Evolutionary conservation across 2,329 filamentous ascomycete genomes (phyloP), one percentile per base, ranked within the genome.

Genomic region (Ascochyta pisi): DNA sequence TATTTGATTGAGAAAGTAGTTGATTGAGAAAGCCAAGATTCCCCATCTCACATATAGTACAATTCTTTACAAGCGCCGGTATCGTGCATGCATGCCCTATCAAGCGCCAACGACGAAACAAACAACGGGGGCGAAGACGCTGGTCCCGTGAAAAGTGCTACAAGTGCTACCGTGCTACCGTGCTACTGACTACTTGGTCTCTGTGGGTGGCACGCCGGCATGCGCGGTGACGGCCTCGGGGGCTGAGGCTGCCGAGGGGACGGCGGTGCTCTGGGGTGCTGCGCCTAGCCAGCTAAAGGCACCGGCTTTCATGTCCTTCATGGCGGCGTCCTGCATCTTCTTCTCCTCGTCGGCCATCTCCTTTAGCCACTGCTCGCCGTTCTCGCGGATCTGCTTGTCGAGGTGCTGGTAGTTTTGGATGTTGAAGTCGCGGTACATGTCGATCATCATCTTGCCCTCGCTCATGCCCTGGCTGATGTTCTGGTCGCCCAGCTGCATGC

Each of bases 401-500:
- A 98, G 84, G 65, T 88, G 79, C 81, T 96, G 86, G 78, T 98
- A 99, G 77, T 93, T 90, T 75, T 89, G 89, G 79, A 93, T 90
- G 31, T 95, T 95, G 45, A 92, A 86, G 79, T 99, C 95, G 45
- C 95, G 88, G 46, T 95, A 92, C 76, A 96, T 88, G 73, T 99
- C 95, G 78, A 93, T 92, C 64, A 97, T 82, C 91, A 98, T 97
- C 85, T 98, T 99, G 68, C 94, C 95, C 77, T 96, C 88, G 2
- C 90, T 88, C 59, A 95, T 86, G 12, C 90, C 92, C 73, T 96
- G 91, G 2, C 84, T 83, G 1, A 90, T 83, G 65, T 84, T 87
- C 61, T 86, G 75, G 54, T 77, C 75, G 12, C 71, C 72, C 12
- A 80, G 67, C 4, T 78, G 89, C 69, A 83, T 77, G 45, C 91